Evolutionary conservation across 495 filamentous ascomycete species (phyloP).

Genomic region (Penicillium goetzii): DNA sequence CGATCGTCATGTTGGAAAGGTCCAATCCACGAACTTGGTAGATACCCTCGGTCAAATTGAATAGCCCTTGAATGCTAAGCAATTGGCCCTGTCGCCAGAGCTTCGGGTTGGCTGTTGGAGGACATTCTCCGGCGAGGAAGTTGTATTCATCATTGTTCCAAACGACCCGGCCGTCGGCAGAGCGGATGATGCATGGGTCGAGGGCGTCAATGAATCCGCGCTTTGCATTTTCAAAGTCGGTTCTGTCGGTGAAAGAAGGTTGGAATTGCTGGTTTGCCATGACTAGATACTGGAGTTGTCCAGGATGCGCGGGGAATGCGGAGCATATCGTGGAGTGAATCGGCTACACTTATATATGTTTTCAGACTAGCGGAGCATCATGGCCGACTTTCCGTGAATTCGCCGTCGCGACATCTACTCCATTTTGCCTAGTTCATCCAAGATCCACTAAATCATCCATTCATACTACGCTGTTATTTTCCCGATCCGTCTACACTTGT

Average conservation of each 20-base stretch:
- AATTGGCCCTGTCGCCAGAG: slow-evolving; percentile 22
- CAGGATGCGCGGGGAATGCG: not conserved
- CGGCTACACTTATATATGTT: not conserved
- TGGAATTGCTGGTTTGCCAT: slow-evolving; percentile 10
- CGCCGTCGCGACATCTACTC: slow-evolving; percentile 6
- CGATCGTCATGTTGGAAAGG: slow-evolving; percentile 9
- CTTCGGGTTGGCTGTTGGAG: slow-evolving; percentile 26
- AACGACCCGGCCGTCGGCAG: slow-evolving; percentile 13
- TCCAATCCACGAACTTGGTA: slow-evolving; percentile 2
- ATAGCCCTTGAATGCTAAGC: not conserved
- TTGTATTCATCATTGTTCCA: slow-evolving; percentile 28
- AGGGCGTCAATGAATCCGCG: slow-evolving; percentile 26
- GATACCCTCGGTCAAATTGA: not conserved
- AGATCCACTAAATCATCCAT: not conserved
- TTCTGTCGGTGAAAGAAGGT: slow-evolving; percentile 23
- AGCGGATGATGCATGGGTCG: slow-evolving; percentile 18
- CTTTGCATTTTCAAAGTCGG: slow-evolving; percentile 26
- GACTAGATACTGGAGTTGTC: not conserved
- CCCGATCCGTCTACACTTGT: not conserved
- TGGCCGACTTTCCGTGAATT: not conserved
- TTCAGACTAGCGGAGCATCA: not conserved
- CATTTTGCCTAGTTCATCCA: slow-evolving; percentile 9
- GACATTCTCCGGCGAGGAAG: slow-evolving; percentile 24
- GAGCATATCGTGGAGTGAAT: not conserved
- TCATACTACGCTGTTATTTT: not conserved